These are phyloP conservation scores for Trypanosomatidae sp. DNA, from an alignment of 208 protist species.

Conservation along the genomic window DNA sequence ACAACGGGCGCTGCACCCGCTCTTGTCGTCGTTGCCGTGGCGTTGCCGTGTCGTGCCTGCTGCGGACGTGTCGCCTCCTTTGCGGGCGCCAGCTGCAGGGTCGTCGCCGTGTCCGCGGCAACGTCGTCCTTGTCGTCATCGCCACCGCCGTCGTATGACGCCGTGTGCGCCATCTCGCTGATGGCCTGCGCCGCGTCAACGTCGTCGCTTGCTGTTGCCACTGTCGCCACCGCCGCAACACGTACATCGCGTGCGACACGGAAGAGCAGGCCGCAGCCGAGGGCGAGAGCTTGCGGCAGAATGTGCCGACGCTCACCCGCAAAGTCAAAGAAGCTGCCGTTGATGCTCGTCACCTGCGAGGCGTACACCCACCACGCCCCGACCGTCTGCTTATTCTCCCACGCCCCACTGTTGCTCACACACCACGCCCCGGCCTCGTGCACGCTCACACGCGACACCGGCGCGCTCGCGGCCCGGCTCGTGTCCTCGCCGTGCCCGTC, in stretches of 20 bases:
- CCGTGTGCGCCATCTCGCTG: background rate
- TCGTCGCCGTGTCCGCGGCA: conserved; percentile 3
- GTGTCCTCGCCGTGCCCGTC: background rate
- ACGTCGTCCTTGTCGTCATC: background rate
- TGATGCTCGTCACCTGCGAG: conserved; percentile 57
- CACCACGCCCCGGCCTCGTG: conserved; percentile 85
- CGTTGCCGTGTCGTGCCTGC: too few relatives aligned
- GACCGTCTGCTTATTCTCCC: conserved; percentile 89
- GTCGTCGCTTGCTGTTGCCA: background rate
- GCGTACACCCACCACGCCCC: conserved; percentile 93
- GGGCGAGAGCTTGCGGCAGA: conserved; percentile 68
- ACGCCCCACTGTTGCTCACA: conserved; percentile 89
- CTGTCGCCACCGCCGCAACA: conserved; percentile 2
- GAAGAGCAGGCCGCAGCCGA: conserved; percentile 59
- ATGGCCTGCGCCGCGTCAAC: background rate
- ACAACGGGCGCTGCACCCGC: background rate
- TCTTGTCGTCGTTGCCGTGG: background rate
- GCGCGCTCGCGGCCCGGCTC: conserved; percentile 1
- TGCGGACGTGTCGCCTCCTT: too few relatives aligned
- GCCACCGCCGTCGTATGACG: background rate
- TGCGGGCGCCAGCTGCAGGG: too few relatives aligned
- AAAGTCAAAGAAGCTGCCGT: conserved; percentile 57
- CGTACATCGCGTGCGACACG: conserved; percentile 13
- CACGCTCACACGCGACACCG: too few relatives aligned
- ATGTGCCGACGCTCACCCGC: conserved; percentile 84